Percentiles rank a stretch among this genome's conserved stretches.
These are phyloP conservation scores for Fraxinus angustifolia DNA, from an alignment of 305 asterid species.

Conservation along the genomic window DNA sequence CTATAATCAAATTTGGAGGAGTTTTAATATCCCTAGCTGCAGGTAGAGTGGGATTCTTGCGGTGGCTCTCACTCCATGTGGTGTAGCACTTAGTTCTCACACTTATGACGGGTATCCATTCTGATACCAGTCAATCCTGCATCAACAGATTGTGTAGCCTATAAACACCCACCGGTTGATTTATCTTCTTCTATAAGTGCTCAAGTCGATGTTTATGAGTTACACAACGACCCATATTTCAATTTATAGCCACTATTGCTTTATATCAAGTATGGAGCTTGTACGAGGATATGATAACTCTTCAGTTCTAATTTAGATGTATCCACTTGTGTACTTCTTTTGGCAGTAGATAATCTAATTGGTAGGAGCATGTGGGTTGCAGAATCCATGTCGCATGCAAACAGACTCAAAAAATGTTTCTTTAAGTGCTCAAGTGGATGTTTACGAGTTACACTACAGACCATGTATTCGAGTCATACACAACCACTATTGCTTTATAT, in stretches of 20 bases:
- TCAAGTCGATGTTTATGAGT: not conserved
- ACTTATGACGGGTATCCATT: not conserved
- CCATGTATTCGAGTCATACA: not conserved
- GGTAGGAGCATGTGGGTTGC: not conserved
- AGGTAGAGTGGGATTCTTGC: not conserved
- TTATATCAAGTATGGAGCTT: not conserved
- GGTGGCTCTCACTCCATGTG: not conserved
- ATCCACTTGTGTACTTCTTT: not conserved
- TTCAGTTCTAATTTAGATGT: not conserved
- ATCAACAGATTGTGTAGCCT: not conserved
- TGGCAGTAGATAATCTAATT: not conserved
- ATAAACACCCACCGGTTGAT: not conserved
- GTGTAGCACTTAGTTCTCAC: not conserved
- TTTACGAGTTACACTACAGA: not conserved
- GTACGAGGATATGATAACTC: not conserved
- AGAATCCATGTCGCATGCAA: not conserved
- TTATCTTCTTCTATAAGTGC: not conserved
- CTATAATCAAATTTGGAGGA: not conserved
- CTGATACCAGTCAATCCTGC: not conserved
- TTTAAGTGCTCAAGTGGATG: not conserved
- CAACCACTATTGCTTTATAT: not conserved
- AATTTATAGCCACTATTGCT: not conserved
- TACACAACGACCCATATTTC: not conserved
- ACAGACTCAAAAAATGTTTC: not conserved
- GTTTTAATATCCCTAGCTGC: not conserved